Base-by-base conservation (phyloP, 1,284 basidiomycete genomes). In the Pisolithus thermaeus region DNA sequence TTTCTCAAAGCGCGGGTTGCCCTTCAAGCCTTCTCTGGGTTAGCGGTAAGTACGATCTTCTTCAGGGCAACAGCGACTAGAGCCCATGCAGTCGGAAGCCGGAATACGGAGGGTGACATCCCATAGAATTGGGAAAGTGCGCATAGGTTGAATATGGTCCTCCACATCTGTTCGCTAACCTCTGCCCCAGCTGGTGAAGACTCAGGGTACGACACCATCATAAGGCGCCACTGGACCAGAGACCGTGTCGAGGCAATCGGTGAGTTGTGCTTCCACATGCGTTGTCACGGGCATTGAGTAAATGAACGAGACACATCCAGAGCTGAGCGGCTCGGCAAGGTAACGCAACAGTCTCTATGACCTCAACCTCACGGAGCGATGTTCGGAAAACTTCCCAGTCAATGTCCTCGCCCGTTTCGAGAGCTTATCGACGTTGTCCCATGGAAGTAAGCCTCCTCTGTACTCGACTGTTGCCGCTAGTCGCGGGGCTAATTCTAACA, bases 111-210 rank as follows among this genome's bases (percentile, higher is more conserved):
- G 23, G 66, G 18, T 20, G 18, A 20, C 18, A 20, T 20, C 18
- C 18, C 18, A 1, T 20, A 20, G 18, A 20, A 20, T 20, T 20
- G 18, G 1, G 18, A 20, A 20, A 20, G 18, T 20, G 1, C 18
- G 18, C 18, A 20, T 20, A 20, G 18, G 12, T 77, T 77, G 59
- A 92, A 87, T 7, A 90, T 73, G 4, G 78, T 72, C 46, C 76
- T 79, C 89, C 93, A 96, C 9, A 84, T 71, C 5, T 74, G 66
- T 66, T 95, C 92, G 53, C 85, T 85, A 4, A 74, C 73, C 28
- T 79, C 73, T 1, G 84, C 61, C 32, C 75, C 70, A 6, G 70
- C 63, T 11, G 63, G 53, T 28, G 58, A 51, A 36, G 55, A 58
- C 36, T 66, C 64, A 32, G 76, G 64, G 49, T 73, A 59, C 40